Evolutionary conservation across 1,139 yeast species (phyloP).

Genomic region (Candida anutae): DNA sequence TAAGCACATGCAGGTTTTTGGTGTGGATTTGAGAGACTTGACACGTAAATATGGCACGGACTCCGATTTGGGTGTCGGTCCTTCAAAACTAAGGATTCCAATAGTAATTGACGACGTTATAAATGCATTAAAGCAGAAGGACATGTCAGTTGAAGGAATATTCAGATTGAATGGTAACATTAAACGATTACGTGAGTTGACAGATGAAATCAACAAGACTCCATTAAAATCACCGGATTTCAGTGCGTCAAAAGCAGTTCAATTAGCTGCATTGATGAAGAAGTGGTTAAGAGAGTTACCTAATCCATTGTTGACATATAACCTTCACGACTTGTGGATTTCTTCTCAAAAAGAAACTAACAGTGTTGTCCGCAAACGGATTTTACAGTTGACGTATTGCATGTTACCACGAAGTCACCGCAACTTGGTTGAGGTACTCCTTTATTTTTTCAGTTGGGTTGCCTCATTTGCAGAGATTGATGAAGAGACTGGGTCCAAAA

Average conservation of each 20-base stretch:
- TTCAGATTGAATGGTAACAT: slow-evolving; percentile 96
- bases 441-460: slow-evolving; percentile 89
- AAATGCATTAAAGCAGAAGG: slow-evolving; percentile 79
- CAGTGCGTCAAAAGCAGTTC: slow-evolving; percentile 77
- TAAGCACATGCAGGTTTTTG: slow-evolving; percentile 52
- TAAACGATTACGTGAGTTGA: slow-evolving; percentile 65
- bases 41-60: slow-evolving; percentile 78
- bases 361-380: slow-evolving; percentile 40
- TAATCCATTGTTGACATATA: slow-evolving; percentile 76
- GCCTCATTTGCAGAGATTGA: slow-evolving; percentile 90
- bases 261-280: slow-evolving; percentile 87
- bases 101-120: slow-evolving; percentile 81
- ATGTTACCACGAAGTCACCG: slow-evolving; percentile 78
- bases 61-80: slow-evolving; percentile 83
- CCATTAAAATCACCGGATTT: slow-evolving; percentile 73
- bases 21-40: slow-evolving; percentile 64
- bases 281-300: slow-evolving; percentile 91
- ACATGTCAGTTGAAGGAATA: slow-evolving; percentile 94
- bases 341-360: slow-evolving; percentile 57
- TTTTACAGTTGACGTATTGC: slow-evolving; percentile 67
- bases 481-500: slow-evolving; percentile 84
- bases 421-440: slow-evolving; percentile 77
- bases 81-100: slow-evolving; percentile 73
- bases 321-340: slow-evolving; percentile 75
- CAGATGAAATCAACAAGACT: slow-evolving; percentile 65